Base-by-base conservation (phyloP, 2,329 filamentous ascomycete species). In the Colletotrichum destructivum region DNA sequence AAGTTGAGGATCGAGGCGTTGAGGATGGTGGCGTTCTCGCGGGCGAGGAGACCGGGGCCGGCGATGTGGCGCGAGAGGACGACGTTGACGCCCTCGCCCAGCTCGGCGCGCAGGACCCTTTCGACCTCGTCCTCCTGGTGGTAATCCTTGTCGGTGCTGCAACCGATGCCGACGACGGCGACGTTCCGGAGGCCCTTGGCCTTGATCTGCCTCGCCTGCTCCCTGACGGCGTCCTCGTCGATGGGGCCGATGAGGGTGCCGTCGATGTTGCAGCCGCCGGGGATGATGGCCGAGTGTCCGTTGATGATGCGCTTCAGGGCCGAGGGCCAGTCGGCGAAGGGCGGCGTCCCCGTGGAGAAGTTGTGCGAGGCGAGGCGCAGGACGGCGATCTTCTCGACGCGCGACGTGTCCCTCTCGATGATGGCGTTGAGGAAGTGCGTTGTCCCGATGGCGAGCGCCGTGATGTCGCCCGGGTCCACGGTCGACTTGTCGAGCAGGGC, bases 381-480 rank as follows among this genome's bases (percentile, higher is more conserved):
- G 2, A 90, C 87, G 2, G 87, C 88, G 6, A 90, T 87, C 6
- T 78, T 81, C 16, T 84, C 82, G 3, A 90, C 78, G 2, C 86
- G 83, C 1, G 82, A 76, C 9, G 80, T 81, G 71, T 90, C 88
- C 54, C 85, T 81, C 76, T 90, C 87, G 1, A 90, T 81, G 3
- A 90, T 86, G 11, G 88, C 88, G 71, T 90, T 90, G 75, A 90
- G 83, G 74, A 90, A 90, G 71, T 90, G 88, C 0, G 88, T 90
- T 1, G 86, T 88, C 63, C 87, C 87, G 72, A 89, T 87, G 2
- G 86, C 87, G 16, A 88, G 83, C 71, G 84, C 85, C 16, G 84
- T 82, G 21, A 89, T 80, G 7, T 83, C 76, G 0, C 77, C 75
- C 0, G 83, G 80, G 51, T 75, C 71, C 7, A 72, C 63, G 16